Base-by-base conservation (phyloP, 257 asterid species). In the Scutellaria minor region DNA sequence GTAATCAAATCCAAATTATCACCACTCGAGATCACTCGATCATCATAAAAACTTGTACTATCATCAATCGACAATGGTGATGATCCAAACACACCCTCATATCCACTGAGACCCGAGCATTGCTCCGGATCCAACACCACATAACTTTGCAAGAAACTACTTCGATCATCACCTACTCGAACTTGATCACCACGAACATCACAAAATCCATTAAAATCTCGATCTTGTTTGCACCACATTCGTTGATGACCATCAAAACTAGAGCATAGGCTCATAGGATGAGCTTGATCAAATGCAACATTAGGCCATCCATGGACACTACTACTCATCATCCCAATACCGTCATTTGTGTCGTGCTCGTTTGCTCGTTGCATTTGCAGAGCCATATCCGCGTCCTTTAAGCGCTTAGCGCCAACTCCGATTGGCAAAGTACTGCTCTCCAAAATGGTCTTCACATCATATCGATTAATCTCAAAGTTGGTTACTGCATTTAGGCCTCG, bases 401-500 rank as follows among this genome's bases (percentile, higher is more conserved):
- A 67, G 46, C 93, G 93, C 83, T 90, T 90, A 0, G 95, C 88
- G 0, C 87, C 89, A 5, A 85, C 85, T 0, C 95, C 93, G 0
- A 86, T 85, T 0, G 97, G 96, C 18, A 86, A 77, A 7, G 79
- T 85, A 75, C 81, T 54, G 78, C 97, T 90, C 39, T 90, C 96
- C 1, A 88, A 61, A 56, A 90, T 90, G 84, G 85, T 84, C 75
- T 89, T 85, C 5, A 88, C 93, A 6, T 90, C 93, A 58, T 90
- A 90, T 11, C 96, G 80, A 18, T 61, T 86, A 2, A 87, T 88
- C 54, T 90, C 97, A n/a, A 90, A 90, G 76, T 90, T 90, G 0
- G 97, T 90, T 0, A 90, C 97, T 0, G 96, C 97, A 1, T 83
- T 88, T 5, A 88, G 71, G 58, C 96, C 97, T 0, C 96, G 90